phyloP scores from a whole-genome alignment of 1,284 basidiomycete species.

The Cryptococcus sp. region DNA sequence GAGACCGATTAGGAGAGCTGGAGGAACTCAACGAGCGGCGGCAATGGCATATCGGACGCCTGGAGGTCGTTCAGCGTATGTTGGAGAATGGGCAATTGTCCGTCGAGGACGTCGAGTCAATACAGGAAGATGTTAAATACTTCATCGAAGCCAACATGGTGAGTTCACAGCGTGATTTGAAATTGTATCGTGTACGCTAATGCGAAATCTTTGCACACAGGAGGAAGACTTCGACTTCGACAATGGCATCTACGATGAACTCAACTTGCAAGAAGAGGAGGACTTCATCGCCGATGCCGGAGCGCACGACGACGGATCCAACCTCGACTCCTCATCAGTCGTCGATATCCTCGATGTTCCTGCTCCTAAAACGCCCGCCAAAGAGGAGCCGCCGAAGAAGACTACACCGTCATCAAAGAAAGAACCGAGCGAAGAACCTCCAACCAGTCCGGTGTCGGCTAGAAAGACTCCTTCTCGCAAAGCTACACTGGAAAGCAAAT shows the following conservation, averaged over 20 bases:
- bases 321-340: conserved; percentile 55
- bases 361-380: conserved; percentile 41
- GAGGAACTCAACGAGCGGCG: conserved; percentile 90
- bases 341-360: conserved; percentile 40
- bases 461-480: conserved; percentile 39
- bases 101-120: conserved; percentile 73
- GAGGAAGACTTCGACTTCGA: conserved; percentile 98
- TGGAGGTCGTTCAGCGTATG: conserved; percentile 91
- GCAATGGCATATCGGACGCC: conserved; percentile 90
- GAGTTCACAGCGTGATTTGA: conserved; percentile 50
- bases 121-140: conserved; percentile 95
- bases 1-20: conserved; percentile 73
- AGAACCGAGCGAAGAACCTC: conserved; percentile 20
- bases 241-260: conserved; percentile 96
- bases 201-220: conserved; percentile 53
- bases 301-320: conserved; percentile 61
- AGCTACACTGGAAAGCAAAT: conserved; percentile 30
- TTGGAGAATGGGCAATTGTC: conserved; percentile 90
- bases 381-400: conserved; percentile 41
- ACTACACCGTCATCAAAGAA: conserved; percentile 23
- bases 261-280: conserved; percentile 92
- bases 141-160: conserved; percentile 96
- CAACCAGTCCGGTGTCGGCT: conserved; percentile 40
- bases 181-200: neutral
- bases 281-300: conserved; percentile 77